These are phyloP conservation scores for Phytopythium ostracodes DNA, from an alignment of 352 stramenopile species.

Conservation along the genomic window DNA sequence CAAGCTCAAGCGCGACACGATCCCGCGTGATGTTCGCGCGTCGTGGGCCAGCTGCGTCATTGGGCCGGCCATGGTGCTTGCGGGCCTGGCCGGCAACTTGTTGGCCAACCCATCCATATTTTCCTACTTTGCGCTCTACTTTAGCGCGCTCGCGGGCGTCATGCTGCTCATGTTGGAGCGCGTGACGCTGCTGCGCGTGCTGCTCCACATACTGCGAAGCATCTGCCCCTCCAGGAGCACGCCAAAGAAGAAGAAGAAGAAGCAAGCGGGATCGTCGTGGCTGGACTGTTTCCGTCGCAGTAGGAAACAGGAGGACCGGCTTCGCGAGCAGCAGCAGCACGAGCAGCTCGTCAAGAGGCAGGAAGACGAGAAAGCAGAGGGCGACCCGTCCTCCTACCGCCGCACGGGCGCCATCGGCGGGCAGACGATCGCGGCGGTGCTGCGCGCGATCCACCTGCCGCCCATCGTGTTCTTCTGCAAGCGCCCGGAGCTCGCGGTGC, in stretches of 20 bases:
- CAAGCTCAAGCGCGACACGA: constrained; percentile 89
- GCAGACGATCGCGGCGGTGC: constrained; percentile 54
- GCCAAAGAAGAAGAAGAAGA: not conserved
- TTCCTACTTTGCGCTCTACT: constrained; percentile 82
- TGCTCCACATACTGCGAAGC: constrained; percentile 62
- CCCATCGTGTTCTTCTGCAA: constrained; percentile 93
- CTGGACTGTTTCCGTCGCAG: not conserved
- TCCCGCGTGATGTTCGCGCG: constrained; percentile 83
- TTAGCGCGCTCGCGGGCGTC: constrained; percentile 55
- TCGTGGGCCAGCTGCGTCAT: constrained; percentile 82
- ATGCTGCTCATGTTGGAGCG: constrained; percentile 84
- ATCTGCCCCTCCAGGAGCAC: constrained; percentile 46
- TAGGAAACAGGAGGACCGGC: not conserved
- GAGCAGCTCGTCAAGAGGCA: constrained; percentile 6
- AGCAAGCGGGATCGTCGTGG: not conserved
- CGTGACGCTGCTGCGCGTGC: constrained; percentile 67
- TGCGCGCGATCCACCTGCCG: constrained; percentile 67
- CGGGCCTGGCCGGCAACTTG: constrained; percentile 61
- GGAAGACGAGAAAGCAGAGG: constrained; percentile 20
- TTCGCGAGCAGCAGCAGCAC: constrained; percentile 8
- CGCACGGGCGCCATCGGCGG: constrained; percentile 62
- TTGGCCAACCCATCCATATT: constrained; percentile 71
- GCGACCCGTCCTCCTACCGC: constrained; percentile 11
- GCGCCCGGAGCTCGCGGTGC: constrained; percentile 71
- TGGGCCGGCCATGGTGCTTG: constrained; percentile 64